Evolutionary conservation across 2,329 filamentous ascomycete species (phyloP), one percentile per base, ranked within the genome.

Genomic region (Simplicillium sp.): DNA sequence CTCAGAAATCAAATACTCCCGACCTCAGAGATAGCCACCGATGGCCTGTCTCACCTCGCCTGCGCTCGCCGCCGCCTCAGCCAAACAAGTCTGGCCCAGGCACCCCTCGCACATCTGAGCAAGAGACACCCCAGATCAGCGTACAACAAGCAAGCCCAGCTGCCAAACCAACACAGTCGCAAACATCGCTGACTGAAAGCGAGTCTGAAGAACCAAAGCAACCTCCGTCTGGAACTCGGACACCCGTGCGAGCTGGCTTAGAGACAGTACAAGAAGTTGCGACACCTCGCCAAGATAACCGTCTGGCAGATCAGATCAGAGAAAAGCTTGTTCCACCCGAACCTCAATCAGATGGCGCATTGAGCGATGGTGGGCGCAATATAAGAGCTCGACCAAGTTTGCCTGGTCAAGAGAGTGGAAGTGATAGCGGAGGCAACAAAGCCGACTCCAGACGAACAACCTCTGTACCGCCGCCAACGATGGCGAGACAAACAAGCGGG

Each of bases 191-290:
- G 45, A 56, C 49, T 54, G 73, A 77, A 46, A 70, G 62, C 49
- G 75, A 79, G 46, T 60, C 60, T 41, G 75, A 78, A 48, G 75
- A 78, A 32, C 48, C 56, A 11, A 59, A 66, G 32, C 50, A 62
- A n/a, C 33, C 52, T 35, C 61, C 62, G 35, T 64, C 74, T 15
- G 77, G 77, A 38, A 66, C 76, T 64, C 67, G 73, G 55, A 77
- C 79, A 14, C 77, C 79, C 16, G 72, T 69, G 29, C 68, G 72
- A 39, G 78, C 81, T 37, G 77, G 77, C 37, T 66, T 96, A 43
- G 90, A 94, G 63, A 96, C 92, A 0, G 90, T 97, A 13, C 84
- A 95, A 57, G 90, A 96, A 68, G 81, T 84, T 40, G 84, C 86
- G 54, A 68, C 61, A 51, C 65, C 63, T 38, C 58, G 56, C 28